Evolutionary conservation across 1,284 basidiomycete species (phyloP).

Genomic region (Mrakiaceae sp.): DNA sequence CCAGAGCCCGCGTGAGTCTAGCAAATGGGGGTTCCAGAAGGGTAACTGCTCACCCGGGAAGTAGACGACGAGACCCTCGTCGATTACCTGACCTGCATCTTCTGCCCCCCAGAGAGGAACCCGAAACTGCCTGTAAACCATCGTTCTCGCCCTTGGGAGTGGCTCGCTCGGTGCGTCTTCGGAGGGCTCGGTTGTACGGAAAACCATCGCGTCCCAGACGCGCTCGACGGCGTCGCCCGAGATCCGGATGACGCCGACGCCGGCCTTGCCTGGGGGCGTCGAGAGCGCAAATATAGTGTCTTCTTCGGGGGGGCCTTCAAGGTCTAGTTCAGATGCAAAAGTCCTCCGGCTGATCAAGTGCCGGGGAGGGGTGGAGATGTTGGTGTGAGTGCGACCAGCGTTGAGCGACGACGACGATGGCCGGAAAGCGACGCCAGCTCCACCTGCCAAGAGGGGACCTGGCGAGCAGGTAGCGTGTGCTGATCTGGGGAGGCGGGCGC

Average conservation of each 20-base stretch:
- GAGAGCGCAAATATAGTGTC: constrained; percentile 74
- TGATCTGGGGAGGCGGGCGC: too few species aligned
- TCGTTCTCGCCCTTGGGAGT: constrained; percentile 47
- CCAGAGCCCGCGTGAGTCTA: background rate
- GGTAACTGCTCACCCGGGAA: constrained; percentile 49
- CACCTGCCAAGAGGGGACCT: too few species aligned
- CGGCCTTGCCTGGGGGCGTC: constrained; percentile 68
- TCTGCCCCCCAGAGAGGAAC: background rate
- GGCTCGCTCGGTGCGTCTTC: constrained; percentile 3
- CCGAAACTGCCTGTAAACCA: constrained; percentile 54
- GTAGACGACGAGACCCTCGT: constrained; percentile 67
- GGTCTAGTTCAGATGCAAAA: too few species aligned
- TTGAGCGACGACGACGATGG: too few species aligned
- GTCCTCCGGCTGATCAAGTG: too few species aligned
- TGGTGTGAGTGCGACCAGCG: too few species aligned
- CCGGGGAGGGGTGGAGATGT: too few species aligned
- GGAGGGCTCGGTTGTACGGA: background rate
- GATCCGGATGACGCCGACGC: constrained; percentile 66
- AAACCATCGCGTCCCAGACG: constrained; percentile 51
- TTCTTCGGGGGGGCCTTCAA: too few species aligned
- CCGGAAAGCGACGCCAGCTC: too few species aligned
- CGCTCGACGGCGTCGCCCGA: constrained; percentile 57
- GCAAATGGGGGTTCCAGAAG: background rate
- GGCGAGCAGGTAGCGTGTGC: too few species aligned
- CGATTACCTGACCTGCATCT: constrained; percentile 49